Evolutionary conservation across 371 early-diverging fungal species (phyloP), one percentile per base, ranked within the genome.

Genomic region (Lichtheimia corymbifera): DNA sequence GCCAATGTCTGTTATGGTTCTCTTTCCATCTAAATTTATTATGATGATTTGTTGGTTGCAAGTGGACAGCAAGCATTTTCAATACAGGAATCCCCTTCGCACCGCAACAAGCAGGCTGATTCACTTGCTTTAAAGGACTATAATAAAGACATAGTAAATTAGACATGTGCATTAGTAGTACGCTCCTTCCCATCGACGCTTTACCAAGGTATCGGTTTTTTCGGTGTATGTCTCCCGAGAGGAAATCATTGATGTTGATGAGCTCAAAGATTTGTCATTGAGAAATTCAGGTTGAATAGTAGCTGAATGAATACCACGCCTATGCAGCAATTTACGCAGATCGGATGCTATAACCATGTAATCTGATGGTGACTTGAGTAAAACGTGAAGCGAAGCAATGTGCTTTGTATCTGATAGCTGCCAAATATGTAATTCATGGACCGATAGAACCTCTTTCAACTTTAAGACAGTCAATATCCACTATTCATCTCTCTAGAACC

Each of bases 361-460:
- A 41, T 68, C 67, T 49, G 76, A 65, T 28, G 82, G 79, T 15
- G 83, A 78, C n/a, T 74, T 72, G 24, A 93, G 67, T 14, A 85
- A 71, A 0, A 96, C 86, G 72, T 97, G 97, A 14, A 94, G 86
- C 0, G 93, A 89, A 0, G 93, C 93, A 53, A 96, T 86, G 53
- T 82, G 71, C 66, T 95, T 93, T 56, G 87, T 88, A 52, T 94
- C 93, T 27, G 91, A 90, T 56, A 97, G 72, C 66, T 93, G 92
- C 96, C 96, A 97, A 22, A 97, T 91, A 66, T 97, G 97, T n/a
- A 97, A 63, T 59, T 97, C 97, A 64, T 97, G 97, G 35, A 95
- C 82, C 15, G 88, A 89, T 5, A 87, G 35, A 7, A 96, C 86
- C 27, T 83, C 86, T 3, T 81, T 79, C 12, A 90, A 68, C 59